These are phyloP conservation scores for Heterobasidion irregulare DNA, from an alignment of 1,284 basidiomycete genomes.

Conservation along the genomic window DNA sequence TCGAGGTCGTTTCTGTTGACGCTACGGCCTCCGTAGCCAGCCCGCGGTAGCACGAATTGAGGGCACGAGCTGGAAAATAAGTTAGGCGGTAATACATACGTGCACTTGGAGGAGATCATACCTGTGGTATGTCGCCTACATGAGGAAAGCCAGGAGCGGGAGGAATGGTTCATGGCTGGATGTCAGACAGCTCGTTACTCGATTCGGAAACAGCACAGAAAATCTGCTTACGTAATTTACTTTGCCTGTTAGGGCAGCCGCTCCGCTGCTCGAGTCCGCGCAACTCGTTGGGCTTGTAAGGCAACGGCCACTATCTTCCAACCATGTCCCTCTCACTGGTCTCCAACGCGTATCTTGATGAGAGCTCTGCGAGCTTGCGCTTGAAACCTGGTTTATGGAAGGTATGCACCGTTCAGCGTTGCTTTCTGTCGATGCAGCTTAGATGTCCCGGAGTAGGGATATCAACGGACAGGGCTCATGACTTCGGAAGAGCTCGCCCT, in stretches of 20 bases:
- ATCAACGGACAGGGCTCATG: constrained; percentile 90
- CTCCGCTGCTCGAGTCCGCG: constrained; percentile 1
- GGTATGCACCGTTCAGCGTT: constrained; percentile 35
- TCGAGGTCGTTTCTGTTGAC: background rate
- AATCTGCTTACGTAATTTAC: background rate
- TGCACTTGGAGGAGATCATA: background rate
- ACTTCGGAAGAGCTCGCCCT: constrained; percentile 84
- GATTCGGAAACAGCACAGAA: background rate
- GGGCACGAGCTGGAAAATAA: constrained; percentile 1
- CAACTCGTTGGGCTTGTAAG: background rate
- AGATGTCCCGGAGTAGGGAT: constrained; percentile 51
- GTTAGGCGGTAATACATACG: background rate
- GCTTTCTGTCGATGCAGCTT: background rate
- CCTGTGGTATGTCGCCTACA: constrained; percentile 18
- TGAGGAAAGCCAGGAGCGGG: constrained; percentile 23
- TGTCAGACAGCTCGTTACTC: background rate
- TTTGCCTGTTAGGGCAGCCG: constrained; percentile 17
- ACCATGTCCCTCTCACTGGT: constrained; percentile 77
- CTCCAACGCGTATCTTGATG: constrained; percentile 83
- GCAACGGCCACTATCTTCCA: background rate
- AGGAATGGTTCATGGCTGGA: constrained; percentile 12
- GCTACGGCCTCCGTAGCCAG: constrained; percentile 26
- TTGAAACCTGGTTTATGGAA: constrained; percentile 95
- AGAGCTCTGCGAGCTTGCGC: constrained; percentile 81
- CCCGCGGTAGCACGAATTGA: background rate